These are phyloP conservation scores for Cytospora schulzeri DNA, from an alignment of 2,329 filamentous ascomycete species.

Conservation along the genomic window DNA sequence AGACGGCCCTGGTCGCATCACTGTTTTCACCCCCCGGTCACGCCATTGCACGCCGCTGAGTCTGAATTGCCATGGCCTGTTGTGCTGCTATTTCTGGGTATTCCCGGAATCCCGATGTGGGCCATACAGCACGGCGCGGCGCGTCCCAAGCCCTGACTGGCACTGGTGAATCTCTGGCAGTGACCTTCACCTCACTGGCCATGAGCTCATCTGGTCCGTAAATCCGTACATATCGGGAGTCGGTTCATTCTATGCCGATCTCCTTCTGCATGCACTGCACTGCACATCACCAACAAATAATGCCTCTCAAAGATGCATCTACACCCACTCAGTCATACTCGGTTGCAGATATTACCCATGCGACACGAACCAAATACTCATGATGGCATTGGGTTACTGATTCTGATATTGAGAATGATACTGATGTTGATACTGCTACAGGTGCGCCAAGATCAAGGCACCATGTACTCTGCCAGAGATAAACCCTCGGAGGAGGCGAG, in stretches of 20 bases:
- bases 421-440: constrained; percentile 22
- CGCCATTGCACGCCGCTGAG: not conserved
- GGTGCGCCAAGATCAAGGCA: constrained; percentile 40
- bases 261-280: constrained; percentile 7
- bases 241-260: constrained; percentile 13
- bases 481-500: constrained; percentile 39
- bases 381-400: not conserved
- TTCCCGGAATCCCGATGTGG: constrained; percentile 12
- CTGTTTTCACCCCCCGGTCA: not conserved
- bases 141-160: no score
- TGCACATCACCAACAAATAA: not conserved
- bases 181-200: not conserved
- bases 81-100: not conserved
- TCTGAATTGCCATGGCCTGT: not conserved
- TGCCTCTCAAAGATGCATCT: not conserved
- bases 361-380: not conserved
- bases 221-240: not conserved
- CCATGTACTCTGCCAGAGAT: constrained; percentile 39
- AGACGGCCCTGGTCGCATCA: not conserved
- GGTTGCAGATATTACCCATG: not conserved
- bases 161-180: not conserved
- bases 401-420: not conserved
- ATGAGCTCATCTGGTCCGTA: not conserved
- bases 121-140: not conserved
- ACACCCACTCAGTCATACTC: not conserved